Evolutionary conservation across 1,284 basidiomycete species (phyloP), one percentile per base, ranked within the genome.

Genomic region (Ustilago hordei): DNA sequence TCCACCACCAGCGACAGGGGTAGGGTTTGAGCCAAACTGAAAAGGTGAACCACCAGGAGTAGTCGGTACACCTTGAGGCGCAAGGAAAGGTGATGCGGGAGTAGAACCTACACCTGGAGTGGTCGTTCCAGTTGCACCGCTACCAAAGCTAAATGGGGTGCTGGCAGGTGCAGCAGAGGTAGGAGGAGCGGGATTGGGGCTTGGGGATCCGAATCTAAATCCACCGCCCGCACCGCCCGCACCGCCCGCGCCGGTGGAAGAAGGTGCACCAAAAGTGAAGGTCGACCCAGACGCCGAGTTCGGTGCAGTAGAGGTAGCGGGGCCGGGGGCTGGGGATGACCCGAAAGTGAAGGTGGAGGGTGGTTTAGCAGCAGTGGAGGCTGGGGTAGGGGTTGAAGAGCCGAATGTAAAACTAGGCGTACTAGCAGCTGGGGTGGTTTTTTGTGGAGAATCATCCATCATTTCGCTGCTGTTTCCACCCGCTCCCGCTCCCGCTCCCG

Each of bases 381-480:
- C 15, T 8, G 48, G 9, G 15, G 70, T 15, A 4, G 71, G 55
- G 2, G 73, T 55, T 4, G 74, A 48, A 6, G 69, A 54, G 4
- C 74, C 69, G 52, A 76, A 76, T 7, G 68, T 76, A 32, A 76
- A 76, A 17, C 57, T 63, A 15, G 36, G 11, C 3, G 23, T 28
- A 28, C 23, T 28, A 6, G 61, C 8, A 36, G 53, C 36, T 0
- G 59, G 28, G 12, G 35, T 53, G n/a, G 39, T 35, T 38, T 64
- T 61, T 9, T 55, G 56, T 4, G 76, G 72, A 34, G 76, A 67
- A 54, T 78, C 76, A 23, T 78, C 76, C 76, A 78, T 78, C 76
- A 78, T 78, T 55, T 78, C 23, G 23, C 23, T 28, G 23, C 23
- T 28, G 23, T 28, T 28, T 28, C 23, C 23, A 2, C 23, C 23